A percentile compares a stretch with the other conserved stretches of the same genome.
Conservation (phyloP, 441 rosid species). For the Codiaeum variegatum region DNA sequence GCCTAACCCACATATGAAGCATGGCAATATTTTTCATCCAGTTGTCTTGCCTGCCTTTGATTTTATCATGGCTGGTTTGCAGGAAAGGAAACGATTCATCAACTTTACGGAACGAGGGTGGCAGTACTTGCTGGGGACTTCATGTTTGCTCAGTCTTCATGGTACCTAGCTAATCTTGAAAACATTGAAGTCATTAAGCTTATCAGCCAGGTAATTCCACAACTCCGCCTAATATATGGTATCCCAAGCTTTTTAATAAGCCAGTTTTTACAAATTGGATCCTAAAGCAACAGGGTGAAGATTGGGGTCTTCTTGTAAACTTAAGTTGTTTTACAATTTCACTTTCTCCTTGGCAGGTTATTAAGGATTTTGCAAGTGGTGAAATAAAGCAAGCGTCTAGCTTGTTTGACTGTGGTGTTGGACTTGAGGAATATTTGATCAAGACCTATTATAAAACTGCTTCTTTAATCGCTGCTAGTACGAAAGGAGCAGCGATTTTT, state of each 20-base stretch:
- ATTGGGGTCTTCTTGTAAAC: neutral
- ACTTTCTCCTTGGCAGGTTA: conserved; percentile 46
- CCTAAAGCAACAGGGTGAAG: neutral
- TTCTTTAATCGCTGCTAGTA: conserved; percentile 82
- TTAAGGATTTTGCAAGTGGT: conserved; percentile 94
- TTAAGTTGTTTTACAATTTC: conserved; percentile 4
- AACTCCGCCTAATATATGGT: neutral
- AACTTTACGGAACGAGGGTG: conserved; percentile 78
- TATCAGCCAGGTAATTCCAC: conserved; percentile 69
- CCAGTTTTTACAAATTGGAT: neutral
- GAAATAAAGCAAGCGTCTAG: conserved; percentile 96
- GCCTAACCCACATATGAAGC: neutral
- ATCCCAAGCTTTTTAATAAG: neutral
- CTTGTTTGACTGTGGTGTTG: conserved; percentile 67
- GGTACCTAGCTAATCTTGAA: conserved; percentile 94
- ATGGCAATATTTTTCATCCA: neutral
- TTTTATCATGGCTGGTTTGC: conserved; percentile 11
- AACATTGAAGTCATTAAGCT: conserved; percentile 89
- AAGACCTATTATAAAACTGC: conserved; percentile 93
- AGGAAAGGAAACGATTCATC: conserved; percentile 89
- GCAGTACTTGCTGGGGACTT: conserved; percentile 91
- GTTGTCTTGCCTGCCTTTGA: neutral
- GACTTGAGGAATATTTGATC: conserved; percentile 74
- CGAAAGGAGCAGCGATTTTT: conserved; percentile 88
- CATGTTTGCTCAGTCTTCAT: conserved; percentile 96